Evolutionary conservation across 768 basidiomycete species (phyloP).

Genomic region (Mycena haematopus): DNA sequence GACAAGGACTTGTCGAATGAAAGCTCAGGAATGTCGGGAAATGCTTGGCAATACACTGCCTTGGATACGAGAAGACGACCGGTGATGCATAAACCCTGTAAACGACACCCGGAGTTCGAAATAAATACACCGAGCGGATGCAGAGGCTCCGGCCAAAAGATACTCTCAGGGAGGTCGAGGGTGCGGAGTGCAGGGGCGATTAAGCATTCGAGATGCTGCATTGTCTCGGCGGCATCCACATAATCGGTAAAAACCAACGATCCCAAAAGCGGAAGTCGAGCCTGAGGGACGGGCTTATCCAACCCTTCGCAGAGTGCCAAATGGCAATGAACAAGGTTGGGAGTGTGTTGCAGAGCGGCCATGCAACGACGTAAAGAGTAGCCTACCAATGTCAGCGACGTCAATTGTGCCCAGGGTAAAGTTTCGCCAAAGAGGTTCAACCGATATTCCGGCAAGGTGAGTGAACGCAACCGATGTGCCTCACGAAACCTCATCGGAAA

Average conservation of each 20-base stretch:
- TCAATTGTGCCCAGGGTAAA: conserved; percentile 8
- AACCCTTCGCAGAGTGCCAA: no score
- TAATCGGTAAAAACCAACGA: no score
- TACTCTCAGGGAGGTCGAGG: not conserved
- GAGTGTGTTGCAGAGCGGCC: not conserved
- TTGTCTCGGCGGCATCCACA: not conserved
- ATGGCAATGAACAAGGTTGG: not conserved
- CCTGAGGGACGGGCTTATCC: no score
- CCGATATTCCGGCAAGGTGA: not conserved
- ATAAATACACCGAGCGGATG: not conserved
- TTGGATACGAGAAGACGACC: no score
- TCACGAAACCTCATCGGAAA: not conserved
- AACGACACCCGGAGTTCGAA: conserved; percentile 1
- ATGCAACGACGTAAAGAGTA: not conserved
- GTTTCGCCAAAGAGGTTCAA: not conserved
- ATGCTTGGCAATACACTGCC: no score
- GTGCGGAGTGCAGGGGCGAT: not conserved
- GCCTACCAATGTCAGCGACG: not conserved
- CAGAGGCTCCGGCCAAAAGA: not conserved
- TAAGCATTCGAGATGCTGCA: not conserved
- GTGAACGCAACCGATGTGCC: not conserved
- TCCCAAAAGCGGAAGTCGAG: no score
- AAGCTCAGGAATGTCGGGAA: not conserved
- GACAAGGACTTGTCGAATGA: not conserved
- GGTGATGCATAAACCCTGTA: not conserved